These are phyloP conservation scores for Penicillium sp. DNA, from an alignment of 2,329 filamentous ascomycete genomes.

Conservation along the genomic window DNA sequence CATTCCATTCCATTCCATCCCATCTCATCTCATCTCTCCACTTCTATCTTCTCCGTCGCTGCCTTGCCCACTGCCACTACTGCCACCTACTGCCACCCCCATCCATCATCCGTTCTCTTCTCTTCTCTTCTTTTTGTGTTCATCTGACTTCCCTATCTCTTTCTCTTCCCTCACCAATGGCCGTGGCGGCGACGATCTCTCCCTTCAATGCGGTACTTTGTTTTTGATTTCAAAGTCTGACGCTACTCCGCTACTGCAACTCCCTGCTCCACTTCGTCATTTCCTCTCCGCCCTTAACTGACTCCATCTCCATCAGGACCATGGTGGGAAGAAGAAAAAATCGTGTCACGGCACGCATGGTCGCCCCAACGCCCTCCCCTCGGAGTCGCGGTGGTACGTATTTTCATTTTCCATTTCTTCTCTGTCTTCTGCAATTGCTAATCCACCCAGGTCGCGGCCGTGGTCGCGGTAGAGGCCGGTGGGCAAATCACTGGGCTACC, in stretches of 20 bases:
- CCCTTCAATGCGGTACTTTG: neutral
- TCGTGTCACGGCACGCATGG: constrained; percentile 26
- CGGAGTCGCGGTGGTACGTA: constrained; percentile 29
- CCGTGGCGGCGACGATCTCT: neutral
- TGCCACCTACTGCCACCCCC: neutral
- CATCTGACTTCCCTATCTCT: neutral
- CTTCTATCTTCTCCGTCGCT: neutral
- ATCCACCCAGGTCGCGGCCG: constrained; percentile 20
- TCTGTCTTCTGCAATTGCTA: neutral
- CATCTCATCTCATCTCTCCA: neutral
- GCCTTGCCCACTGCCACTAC: neutral
- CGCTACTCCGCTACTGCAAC: constrained; percentile 1
- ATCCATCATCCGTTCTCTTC: too few species aligned
- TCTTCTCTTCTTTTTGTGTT: neutral
- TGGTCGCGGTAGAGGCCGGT: constrained; percentile 24
- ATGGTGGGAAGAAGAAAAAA: constrained; percentile 45
- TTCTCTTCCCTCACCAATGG: neutral
- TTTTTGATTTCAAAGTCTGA: constrained; percentile 6
- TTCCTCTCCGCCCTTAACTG: constrained; percentile 7
- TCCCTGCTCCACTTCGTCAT: constrained; percentile 4
- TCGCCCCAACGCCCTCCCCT: neutral
- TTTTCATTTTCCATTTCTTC: neutral
- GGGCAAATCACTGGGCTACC: constrained; percentile 18
- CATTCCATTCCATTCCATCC: too few species aligned
- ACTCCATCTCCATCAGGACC: constrained; percentile 21